A percentile compares a stretch with the other conserved stretches of the same genome.
Evolutionary conservation across 345 rosid species (phyloP).

Genomic region (Citrus glauca): DNA sequence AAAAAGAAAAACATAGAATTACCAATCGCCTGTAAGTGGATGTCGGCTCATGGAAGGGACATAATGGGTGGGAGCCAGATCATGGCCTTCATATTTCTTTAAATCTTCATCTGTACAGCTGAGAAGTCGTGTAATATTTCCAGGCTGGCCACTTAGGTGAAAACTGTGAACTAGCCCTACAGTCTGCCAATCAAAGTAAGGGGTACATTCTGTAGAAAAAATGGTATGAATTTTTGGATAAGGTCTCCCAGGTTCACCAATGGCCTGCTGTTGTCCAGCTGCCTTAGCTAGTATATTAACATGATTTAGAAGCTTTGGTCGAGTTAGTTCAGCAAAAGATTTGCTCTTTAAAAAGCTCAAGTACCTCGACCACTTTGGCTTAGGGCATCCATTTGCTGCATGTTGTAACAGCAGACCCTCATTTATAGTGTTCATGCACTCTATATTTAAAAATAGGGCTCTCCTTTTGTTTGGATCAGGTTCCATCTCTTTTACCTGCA

Average conservation of each 20-base stretch:
- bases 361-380: constrained; percentile 85
- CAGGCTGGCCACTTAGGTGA: constrained; percentile 87
- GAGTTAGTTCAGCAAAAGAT: constrained; percentile 77
- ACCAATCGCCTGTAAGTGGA: constrained; percentile 97
- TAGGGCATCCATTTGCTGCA: constrained; percentile 71
- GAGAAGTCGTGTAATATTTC: constrained; percentile 90
- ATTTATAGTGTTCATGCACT: constrained; percentile 86
- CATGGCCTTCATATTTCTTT: constrained; percentile 71
- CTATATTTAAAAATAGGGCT: constrained; percentile 61
- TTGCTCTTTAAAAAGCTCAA: constrained; percentile 91
- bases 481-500: constrained; percentile 71
- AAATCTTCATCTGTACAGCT: constrained; percentile 90
- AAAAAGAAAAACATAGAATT: constrained; percentile 22
- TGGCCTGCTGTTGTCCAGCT: constrained; percentile 27
- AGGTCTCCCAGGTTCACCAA: constrained; percentile 41
- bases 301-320: constrained; percentile 56
- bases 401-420: constrained; percentile 83
- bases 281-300: constrained; percentile 31
- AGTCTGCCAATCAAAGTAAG: constrained; percentile 98
- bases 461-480: constrained; percentile 53
- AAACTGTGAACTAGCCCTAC: constrained; percentile 96
- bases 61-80: constrained; percentile 93
- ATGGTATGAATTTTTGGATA: constrained; percentile 85
- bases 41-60: constrained; percentile 99
- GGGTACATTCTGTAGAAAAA: constrained; percentile 90